Evolutionary conservation across 306 rosid species (phyloP).

Genomic region (Vicia sativa): DNA sequence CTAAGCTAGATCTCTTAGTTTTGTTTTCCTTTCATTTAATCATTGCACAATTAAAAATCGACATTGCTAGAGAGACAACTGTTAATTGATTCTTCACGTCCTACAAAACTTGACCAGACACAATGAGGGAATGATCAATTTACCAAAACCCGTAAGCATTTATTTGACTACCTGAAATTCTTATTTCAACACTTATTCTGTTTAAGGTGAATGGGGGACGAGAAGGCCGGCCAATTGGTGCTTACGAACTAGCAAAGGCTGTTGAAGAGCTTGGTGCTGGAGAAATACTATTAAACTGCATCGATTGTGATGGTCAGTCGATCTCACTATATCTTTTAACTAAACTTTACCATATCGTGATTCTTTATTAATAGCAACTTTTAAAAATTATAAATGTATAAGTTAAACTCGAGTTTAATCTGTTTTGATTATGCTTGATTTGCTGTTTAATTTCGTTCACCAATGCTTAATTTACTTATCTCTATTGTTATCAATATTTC

Average conservation of each 20-base stretch:
- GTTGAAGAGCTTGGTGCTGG: conserved; percentile 99
- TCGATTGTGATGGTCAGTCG: conserved; percentile 94
- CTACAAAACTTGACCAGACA: too few relatives aligned
- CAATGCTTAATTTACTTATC: conserved; percentile 7
- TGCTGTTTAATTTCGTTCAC: neutral
- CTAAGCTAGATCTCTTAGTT: conserved; percentile 4
- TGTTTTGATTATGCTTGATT: neutral
- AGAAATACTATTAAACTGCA: conserved; percentile 94
- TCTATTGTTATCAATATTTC: conserved; percentile 35
- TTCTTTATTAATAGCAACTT: too few relatives aligned
- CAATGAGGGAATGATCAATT: too few relatives aligned
- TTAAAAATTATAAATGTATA: too few relatives aligned
- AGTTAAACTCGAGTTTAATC: too few relatives aligned
- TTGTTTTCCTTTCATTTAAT: too few relatives aligned
- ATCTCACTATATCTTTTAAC: conserved; percentile 21
- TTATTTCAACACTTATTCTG: conserved; percentile 28
- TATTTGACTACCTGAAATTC: conserved; percentile 7
- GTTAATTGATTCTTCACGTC: too few relatives aligned
- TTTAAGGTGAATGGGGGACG: conserved; percentile 84
- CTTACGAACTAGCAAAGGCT: conserved; percentile 92
- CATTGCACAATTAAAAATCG: too few relatives aligned
- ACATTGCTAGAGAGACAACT: too few relatives aligned
- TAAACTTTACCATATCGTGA: neutral
- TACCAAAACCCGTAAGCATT: too few relatives aligned
- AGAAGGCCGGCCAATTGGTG: conserved; percentile 95